These are phyloP conservation scores for Aspergillus japonicus DNA, from an alignment of 2,329 filamentous ascomycete genomes.

Conservation along the genomic window DNA sequence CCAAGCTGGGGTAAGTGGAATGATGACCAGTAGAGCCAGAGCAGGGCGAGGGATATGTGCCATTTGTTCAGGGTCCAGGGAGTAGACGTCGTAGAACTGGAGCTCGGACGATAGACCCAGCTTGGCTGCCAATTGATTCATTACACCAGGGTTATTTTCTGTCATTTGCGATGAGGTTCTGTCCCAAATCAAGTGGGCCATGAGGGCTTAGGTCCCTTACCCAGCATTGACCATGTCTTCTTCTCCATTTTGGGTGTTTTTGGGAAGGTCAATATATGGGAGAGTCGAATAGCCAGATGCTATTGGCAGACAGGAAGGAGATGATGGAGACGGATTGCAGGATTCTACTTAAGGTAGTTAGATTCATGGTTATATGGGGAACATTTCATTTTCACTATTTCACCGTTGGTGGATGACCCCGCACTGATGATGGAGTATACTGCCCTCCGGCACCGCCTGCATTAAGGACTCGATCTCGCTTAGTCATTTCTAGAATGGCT, in stretches of 20 bases:
- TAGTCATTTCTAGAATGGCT: no score
- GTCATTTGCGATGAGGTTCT: neutral
- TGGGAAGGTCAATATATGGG: neutral
- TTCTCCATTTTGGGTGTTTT: neutral
- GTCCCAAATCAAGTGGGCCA: neutral
- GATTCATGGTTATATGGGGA: no score
- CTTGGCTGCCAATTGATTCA: slow-evolving; percentile 11
- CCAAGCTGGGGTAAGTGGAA: slow-evolving; percentile 8
- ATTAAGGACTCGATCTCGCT: no score
- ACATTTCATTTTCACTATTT: no score
- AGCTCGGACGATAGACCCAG: slow-evolving; percentile 7
- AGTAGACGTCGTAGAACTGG: slow-evolving; percentile 15
- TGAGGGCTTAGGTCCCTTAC: slow-evolving; percentile 3
- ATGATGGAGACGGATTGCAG: no score
- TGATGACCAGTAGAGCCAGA: slow-evolving; percentile 8
- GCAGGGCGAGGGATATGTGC: slow-evolving; percentile 7
- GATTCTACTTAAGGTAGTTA: no score
- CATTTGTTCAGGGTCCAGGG: slow-evolving; percentile 1
- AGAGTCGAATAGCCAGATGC: no score
- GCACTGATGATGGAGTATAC: no score
- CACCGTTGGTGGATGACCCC: no score
- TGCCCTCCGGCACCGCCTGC: no score
- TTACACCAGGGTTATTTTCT: slow-evolving; percentile 18
- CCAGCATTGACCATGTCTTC: slow-evolving; percentile 10
- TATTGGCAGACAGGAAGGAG: no score